Evolutionary conservation across 306 rosid species (phyloP), one percentile per base, ranked within the genome.

Genomic region (Rosa lucieae): DNA sequence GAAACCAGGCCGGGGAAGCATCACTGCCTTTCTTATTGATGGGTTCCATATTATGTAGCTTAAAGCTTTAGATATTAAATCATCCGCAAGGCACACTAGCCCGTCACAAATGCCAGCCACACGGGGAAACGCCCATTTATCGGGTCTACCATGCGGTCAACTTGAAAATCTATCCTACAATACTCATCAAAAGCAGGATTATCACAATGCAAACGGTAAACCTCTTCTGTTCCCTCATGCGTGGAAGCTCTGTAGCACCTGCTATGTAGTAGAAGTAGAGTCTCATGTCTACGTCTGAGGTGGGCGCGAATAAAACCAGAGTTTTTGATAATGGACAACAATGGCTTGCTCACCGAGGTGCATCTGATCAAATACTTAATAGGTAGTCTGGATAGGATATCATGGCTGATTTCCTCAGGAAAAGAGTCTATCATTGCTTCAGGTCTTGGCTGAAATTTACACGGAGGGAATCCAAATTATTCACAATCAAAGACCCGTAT

Each of bases 111-210:
- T 69, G 17, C 73, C 73, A 21, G 14, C 73, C 15, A 69, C 53
- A 69, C 53, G 73, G 8, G 73, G 8, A 69, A 18, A 40, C 26
- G 3, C 10, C n/a, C 6, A 44, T 69, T 69, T 58, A 10, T 3
- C 1, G 65, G 65, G 20, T 51, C 18, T 3, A 51, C 17, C 5
- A 4, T 10, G 17, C 32, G 11, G 52, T 42, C 35, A 69, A 18
- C 20, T n/a, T 21, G 73, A 18, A 43, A 43, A 18, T 69, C 73
- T 69, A 69, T 2, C 53, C 39, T n/a, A 21, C 52, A 10, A 6
- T 43, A 43, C 52, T 68, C 73, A 69, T 69, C 73, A n/a, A 69
- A 69, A 4, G 18, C 35, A 43, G 10, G 73, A 35, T 42, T 44
- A 58, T 62, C 67, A 29, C 9, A 23, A 70, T 26, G 42, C 58